Conservation (phyloP, 2,329 filamentous ascomycete genomes). For the Sporothrix sp. region DNA sequence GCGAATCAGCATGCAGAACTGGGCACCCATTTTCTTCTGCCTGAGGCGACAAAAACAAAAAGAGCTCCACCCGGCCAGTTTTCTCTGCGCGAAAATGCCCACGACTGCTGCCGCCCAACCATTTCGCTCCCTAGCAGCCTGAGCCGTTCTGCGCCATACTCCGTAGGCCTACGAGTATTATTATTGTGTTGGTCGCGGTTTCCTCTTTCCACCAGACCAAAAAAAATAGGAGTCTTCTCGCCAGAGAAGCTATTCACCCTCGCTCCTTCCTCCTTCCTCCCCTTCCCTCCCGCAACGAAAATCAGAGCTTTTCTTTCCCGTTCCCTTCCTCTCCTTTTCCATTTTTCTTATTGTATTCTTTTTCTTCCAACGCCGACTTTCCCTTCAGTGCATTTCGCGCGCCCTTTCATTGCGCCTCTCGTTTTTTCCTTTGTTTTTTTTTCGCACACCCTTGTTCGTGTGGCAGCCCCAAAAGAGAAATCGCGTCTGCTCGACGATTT, state of each 20-base stretch:
- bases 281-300: not conserved
- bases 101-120: not conserved
- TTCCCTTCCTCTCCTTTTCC: not conserved
- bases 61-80: not conserved
- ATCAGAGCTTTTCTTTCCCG: not conserved
- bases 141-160: slow-evolving; percentile 1
- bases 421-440: not conserved
- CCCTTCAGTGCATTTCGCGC: not conserved
- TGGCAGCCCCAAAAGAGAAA: not conserved
- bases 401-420: not conserved
- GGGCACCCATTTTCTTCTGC: slow-evolving; percentile 9
- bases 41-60: not conserved
- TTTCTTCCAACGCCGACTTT: not conserved
- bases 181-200: not conserved
- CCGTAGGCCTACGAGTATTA: not conserved
- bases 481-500: not conserved
- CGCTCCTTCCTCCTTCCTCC: not conserved
- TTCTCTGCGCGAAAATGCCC: slow-evolving; percentile 8
- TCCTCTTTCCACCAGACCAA: not conserved
- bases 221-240: not conserved
- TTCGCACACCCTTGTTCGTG: not conserved
- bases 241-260: slow-evolving; percentile 5
- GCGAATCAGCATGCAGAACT: slow-evolving; percentile 10
- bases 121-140: not conserved
- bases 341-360: not conserved